Evolutionary conservation across 306 rosid species (phyloP).

Genomic region (Hippophae rhamnoides): DNA sequence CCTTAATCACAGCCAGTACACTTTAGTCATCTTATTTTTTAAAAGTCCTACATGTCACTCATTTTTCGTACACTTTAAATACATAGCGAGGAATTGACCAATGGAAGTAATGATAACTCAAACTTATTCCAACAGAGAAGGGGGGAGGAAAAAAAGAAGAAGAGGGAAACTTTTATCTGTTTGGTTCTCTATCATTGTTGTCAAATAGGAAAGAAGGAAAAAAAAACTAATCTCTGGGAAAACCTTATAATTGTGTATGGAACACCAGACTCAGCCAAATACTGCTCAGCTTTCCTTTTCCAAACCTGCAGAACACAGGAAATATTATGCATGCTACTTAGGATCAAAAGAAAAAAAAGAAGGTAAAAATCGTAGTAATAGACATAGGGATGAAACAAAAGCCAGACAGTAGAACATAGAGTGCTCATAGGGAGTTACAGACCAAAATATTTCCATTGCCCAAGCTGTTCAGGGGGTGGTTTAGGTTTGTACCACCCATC

Average conservation of each 20-base stretch:
- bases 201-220: not conserved
- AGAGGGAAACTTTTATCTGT: not conserved
- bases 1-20: no score
- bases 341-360: not conserved
- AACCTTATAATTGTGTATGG: conserved; percentile 93
- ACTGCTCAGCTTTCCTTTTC: conserved; percentile 97
- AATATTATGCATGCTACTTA: not conserved
- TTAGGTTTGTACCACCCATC: conserved; percentile 81
- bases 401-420: conserved; percentile 3
- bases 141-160: not conserved
- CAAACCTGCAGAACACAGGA: conserved; percentile 45
- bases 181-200: not conserved
- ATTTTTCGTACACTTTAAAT: no score
- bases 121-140: not conserved
- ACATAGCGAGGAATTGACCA: no score
- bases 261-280: conserved; percentile 77
- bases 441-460: conserved; percentile 94
- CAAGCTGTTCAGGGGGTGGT: conserved; percentile 72
- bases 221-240: not conserved
- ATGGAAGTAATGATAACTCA: not conserved
- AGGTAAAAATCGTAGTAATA: not conserved
- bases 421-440: conserved; percentile 23
- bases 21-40: no score
- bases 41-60: no score
- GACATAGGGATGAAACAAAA: not conserved